Conservation (phyloP, 768 basidiomycete species). For the Macrolepiota albuminosa region DNA sequence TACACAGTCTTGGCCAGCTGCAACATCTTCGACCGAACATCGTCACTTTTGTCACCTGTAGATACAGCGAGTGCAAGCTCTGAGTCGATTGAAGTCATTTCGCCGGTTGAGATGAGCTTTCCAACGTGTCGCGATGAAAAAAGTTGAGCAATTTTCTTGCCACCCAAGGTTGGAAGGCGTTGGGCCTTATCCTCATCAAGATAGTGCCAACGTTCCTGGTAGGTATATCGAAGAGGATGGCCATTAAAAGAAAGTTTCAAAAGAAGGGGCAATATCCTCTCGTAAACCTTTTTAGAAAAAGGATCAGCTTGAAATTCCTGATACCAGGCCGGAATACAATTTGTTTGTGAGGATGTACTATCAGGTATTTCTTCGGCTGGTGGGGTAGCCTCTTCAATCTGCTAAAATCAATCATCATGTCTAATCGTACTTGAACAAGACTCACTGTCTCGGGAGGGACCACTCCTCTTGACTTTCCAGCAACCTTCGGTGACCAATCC, state of each 20-base stretch:
- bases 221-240: conserved; percentile 51
- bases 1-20: conserved; percentile 35
- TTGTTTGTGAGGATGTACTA: not conserved
- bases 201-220: conserved; percentile 67
- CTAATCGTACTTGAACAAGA: not conserved
- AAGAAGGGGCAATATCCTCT: conserved; percentile 62
- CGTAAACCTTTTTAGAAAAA: conserved; percentile 33
- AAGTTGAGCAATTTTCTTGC: conserved; percentile 38
- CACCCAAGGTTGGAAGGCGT: conserved; percentile 39
- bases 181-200: conserved; percentile 24
- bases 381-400: conserved; percentile 1
- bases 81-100: conserved; percentile 34
- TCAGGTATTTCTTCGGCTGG: not conserved
- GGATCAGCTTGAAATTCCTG: conserved; percentile 40
- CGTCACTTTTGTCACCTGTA: conserved; percentile 31
- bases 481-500: conserved; percentile 91
- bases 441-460: conserved; percentile 22
- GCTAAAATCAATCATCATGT: not conserved
- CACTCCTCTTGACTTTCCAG: conserved; percentile 64
- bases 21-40: conserved; percentile 31
- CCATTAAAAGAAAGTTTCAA: conserved; percentile 59
- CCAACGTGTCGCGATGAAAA: conserved; percentile 44
- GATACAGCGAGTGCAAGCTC: conserved; percentile 46
- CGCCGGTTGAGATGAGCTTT: conserved; percentile 36
- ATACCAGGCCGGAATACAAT: conserved; percentile 56